A percentile compares a stretch with the other conserved stretches of the same genome.
Evolutionary conservation across 176 grass and related monocot species (phyloP).

Genomic region (Tillandsia leiboldiana): DNA sequence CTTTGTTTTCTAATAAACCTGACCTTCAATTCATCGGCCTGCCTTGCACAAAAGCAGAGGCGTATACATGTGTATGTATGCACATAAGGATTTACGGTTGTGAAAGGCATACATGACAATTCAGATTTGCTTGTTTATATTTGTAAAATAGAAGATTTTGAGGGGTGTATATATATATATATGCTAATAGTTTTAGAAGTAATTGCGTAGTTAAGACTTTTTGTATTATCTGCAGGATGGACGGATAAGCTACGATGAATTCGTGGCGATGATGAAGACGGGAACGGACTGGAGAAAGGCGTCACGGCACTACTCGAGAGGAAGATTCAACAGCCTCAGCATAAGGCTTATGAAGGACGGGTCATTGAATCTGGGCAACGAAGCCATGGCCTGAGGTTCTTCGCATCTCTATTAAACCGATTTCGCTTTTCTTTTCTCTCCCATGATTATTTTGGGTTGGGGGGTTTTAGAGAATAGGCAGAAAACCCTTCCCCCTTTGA

Average conservation of each 20-base stretch:
- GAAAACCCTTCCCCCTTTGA: slow-evolving; percentile 3
- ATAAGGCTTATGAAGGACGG: slow-evolving; percentile 95
- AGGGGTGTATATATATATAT: too few species aligned
- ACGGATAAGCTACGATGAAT: slow-evolving; percentile 96
- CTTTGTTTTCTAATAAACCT: neutral
- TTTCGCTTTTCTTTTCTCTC: slow-evolving; percentile 17
- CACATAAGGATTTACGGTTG: too few species aligned
- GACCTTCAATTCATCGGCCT: neutral
- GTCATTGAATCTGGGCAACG: slow-evolving; percentile 70
- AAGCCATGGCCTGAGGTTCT: neutral
- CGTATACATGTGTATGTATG: too few species aligned
- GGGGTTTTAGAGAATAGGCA: slow-evolving; percentile 47
- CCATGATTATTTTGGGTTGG: slow-evolving; percentile 47
- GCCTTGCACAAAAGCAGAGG: neutral
- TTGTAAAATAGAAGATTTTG: too few species aligned
- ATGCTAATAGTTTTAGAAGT: too few species aligned
- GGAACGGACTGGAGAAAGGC: slow-evolving; percentile 99
- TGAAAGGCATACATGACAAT: too few species aligned
- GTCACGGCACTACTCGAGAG: slow-evolving; percentile 94
- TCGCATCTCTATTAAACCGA: slow-evolving; percentile 27
- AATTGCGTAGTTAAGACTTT: neutral
- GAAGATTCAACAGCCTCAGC: slow-evolving; percentile 98
- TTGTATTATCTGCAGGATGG: slow-evolving; percentile 57
- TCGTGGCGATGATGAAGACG: slow-evolving; percentile 99
- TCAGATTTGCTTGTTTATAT: too few species aligned